Base-by-base conservation (phyloP, 1,284 basidiomycete genomes). In the Tilletiaria anomala region DNA sequence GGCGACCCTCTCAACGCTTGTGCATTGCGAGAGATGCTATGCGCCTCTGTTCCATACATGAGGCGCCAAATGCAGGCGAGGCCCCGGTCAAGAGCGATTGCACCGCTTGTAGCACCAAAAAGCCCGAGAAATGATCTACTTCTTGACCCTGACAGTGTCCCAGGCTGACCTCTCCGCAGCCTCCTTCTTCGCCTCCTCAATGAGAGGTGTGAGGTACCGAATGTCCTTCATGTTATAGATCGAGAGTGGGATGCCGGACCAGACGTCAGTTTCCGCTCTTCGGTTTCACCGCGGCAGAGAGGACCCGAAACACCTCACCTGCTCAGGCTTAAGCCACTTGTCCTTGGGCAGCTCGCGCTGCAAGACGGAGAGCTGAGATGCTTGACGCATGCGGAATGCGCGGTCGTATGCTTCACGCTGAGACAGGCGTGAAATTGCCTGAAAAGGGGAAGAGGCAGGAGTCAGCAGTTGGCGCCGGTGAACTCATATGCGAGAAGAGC, bases 331-430 rank as follows among this genome's bases (percentile, higher is more conserved):
- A 40, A 77, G 71, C 88, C 87, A 93, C 68, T 89, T 73, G 29
- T 80, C 79, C 70, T 87, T 85, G 51, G 87, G 79, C 16, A 96
- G 75, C 29, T 79, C 74, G 42, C 78, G 76, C 71, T 96, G 89
- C 39, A 83, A 70, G 46, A 89, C 74, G 47, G 80, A 82, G 48
- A 78, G 76, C 54, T 88, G 82, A 37, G 79, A 77, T 26, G 88
- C 87, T 37, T 79, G 73, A 66, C 87, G 83, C 69, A 93, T 73
- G 54, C 93, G 84, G 77, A 74, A 94, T 44, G 78, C 78, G 50
- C 91, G 84, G 76, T 96, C 89, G 70, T 91, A 96, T 22, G 73
- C 66, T 72, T 94, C 80, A 39, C 76, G 74, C 32, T 76, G 73
- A 32, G 83, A 78, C 57, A 97, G 73, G 68, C 91, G 88, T 36